Conservation (phyloP, 2,329 filamentous ascomycete species). For the Chrysoporthe deuterocubensis region DNA sequence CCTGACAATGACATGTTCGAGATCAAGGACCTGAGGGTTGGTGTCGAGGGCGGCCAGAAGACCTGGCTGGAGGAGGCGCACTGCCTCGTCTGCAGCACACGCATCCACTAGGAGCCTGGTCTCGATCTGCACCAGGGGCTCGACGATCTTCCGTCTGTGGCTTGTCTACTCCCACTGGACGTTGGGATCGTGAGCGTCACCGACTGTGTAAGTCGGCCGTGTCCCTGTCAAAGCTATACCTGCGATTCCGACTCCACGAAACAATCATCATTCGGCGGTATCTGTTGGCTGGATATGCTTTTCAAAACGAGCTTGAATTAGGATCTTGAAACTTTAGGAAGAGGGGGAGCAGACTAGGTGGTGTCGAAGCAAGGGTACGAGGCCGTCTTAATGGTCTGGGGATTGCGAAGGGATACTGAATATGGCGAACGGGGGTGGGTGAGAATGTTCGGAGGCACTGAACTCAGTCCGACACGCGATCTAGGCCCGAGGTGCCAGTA, state of each 20-base stretch:
- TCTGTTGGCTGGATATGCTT: not conserved
- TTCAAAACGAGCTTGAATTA: not conserved
- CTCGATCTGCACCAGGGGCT: not conserved
- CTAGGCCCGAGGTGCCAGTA: not conserved
- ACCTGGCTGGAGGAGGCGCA: conserved; percentile 56
- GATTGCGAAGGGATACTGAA: not conserved
- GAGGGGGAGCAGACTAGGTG: too few species aligned
- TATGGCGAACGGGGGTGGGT: not conserved
- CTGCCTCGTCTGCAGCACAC: conserved; percentile 55
- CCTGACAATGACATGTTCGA: conserved; percentile 53
- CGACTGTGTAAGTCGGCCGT: not conserved
- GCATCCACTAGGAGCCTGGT: conserved; percentile 44
- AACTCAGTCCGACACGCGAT: not conserved
- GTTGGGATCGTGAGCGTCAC: not conserved
- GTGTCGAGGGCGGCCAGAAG: conserved; percentile 53
- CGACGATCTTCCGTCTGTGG: not conserved
- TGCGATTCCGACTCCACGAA: not conserved
- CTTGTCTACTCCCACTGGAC: not conserved
- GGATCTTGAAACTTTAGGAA: too few species aligned
- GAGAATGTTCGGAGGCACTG: not conserved
- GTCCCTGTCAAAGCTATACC: not conserved
- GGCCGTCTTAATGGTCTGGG: not conserved
- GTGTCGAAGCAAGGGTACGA: not conserved
- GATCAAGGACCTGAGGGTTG: conserved; percentile 54
- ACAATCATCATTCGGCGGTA: not conserved